These are phyloP conservation scores for Neocallimastix lanati DNA, from an alignment of 192 early-diverging fungal species.

Conservation along the genomic window DNA sequence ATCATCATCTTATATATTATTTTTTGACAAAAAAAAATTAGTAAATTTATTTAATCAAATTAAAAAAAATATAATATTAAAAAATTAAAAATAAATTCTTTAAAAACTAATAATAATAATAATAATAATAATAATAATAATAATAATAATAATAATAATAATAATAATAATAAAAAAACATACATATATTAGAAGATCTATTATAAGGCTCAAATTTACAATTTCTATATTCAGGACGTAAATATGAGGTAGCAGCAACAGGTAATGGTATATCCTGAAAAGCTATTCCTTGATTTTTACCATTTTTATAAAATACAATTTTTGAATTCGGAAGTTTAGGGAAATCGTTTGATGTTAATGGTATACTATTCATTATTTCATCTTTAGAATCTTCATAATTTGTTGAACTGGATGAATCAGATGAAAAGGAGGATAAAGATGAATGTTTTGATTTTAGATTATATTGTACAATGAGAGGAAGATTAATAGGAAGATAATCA, in stretches of 20 bases:
- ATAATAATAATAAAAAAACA: background rate
- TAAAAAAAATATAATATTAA: too few relatives aligned
- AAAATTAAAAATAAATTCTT: too few relatives aligned
- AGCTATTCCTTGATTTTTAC: slow-evolving; percentile 32
- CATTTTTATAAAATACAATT: slow-evolving; percentile 46
- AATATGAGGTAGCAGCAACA: slow-evolving; percentile 4
- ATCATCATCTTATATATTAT: slow-evolving; percentile 39
- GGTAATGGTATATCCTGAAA: slow-evolving; percentile 25
- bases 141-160: too few relatives aligned
- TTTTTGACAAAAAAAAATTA: too few relatives aligned
- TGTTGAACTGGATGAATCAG: background rate
- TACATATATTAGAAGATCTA: background rate
- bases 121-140: too few relatives aligned
- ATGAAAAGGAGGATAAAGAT: background rate
- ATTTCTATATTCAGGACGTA: background rate
- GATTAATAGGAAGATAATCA: background rate
- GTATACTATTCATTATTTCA: background rate
- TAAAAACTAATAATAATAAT: too few relatives aligned
- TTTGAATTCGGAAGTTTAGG: slow-evolving; percentile 23
- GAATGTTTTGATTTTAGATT: background rate
- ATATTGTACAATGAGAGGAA: background rate
- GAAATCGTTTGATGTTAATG: background rate
- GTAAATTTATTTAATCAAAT: too few relatives aligned
- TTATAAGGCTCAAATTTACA: background rate
- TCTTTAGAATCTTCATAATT: background rate